Evolutionary conservation across 2,329 filamentous ascomycete genomes (phyloP).

Genomic region (Septoria linicola): DNA sequence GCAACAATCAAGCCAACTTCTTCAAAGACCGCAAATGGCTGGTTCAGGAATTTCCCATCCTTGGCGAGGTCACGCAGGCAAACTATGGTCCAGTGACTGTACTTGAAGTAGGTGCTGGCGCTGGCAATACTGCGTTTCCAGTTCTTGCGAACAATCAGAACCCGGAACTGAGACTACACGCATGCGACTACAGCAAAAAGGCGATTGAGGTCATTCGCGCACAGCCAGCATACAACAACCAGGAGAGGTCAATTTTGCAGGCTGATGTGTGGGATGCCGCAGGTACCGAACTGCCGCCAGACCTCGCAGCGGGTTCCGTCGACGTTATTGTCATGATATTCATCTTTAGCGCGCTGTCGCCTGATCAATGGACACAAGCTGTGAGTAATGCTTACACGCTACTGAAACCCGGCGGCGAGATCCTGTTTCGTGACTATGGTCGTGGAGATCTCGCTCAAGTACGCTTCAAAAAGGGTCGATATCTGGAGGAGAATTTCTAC

Average conservation of each 20-base stretch:
- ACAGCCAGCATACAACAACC: constrained; percentile 70
- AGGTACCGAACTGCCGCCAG: constrained; percentile 67
- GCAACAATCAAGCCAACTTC: constrained; percentile 95
- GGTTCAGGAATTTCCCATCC: constrained; percentile 87
- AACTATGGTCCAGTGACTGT: constrained; percentile 69
- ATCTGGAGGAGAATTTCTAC: constrained; percentile 96
- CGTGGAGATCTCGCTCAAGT: constrained; percentile 94
- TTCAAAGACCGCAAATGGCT: constrained; percentile 99
- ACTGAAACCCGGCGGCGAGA: constrained; percentile 87
- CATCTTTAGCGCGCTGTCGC: constrained; percentile 90
- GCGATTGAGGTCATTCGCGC: constrained; percentile 89
- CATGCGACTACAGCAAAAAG: constrained; percentile 93
- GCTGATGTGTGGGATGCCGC: constrained; percentile 96
- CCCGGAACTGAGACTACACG: constrained; percentile 76
- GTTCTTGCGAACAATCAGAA: constrained; percentile 84
- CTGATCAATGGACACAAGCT: constrained; percentile 78
- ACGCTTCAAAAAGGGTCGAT: constrained; percentile 91
- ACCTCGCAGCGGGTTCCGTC: constrained; percentile 72
- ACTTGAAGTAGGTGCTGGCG: constrained; percentile 90
- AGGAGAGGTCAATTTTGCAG: constrained; percentile 57
- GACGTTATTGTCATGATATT: constrained; percentile 95
- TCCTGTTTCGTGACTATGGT: constrained; percentile 95
- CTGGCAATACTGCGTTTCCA: constrained; percentile 94
- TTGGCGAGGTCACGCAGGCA: constrained; percentile 71
- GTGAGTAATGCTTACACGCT: constrained; percentile 77